phyloP scores from a whole-genome alignment of 2,329 filamentous ascomycete genomes.

The Botrytis aclada region DNA sequence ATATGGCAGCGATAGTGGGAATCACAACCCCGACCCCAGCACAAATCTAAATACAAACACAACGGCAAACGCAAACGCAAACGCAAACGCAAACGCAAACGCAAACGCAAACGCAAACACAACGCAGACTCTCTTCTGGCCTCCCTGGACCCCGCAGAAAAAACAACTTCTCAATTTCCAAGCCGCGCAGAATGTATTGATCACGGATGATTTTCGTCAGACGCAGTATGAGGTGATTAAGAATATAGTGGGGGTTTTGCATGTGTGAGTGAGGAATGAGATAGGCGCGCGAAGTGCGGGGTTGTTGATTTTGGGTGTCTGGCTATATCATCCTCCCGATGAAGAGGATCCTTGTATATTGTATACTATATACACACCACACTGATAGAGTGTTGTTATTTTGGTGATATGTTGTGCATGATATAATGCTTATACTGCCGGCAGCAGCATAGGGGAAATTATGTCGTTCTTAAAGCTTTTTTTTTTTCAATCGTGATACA shows the following conservation, averaged over 20 bases:
- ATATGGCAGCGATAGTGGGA: not conserved
- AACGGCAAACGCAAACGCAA: slow-evolving; percentile 47
- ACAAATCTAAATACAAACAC: no score
- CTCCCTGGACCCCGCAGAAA: not conserved
- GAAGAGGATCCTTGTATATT: not conserved
- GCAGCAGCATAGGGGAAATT: not conserved
- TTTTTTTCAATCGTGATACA: not conserved
- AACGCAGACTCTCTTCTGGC: slow-evolving; percentile 39
- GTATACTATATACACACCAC: not conserved
- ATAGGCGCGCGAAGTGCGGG: not conserved
- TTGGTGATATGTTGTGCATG: not conserved
- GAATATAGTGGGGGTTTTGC: not conserved
- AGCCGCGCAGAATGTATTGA: not conserved
- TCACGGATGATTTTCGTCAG: not conserved
- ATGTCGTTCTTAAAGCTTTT: not conserved
- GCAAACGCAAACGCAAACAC: slow-evolving; percentile 45
- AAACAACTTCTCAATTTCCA: slow-evolving; percentile 3
- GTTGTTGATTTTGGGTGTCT: not conserved
- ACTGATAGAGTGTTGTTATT: not conserved
- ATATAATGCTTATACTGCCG: not conserved
- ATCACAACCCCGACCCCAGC: not conserved
- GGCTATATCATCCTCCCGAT: not conserved
- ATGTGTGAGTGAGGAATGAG: not conserved
- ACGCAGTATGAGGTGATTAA: not conserved
- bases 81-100: slow-evolving; percentile 30